Evolutionary conservation across 2,329 filamentous ascomycete species (phyloP).

Genomic region (Scedosporium aurantiacum): DNA sequence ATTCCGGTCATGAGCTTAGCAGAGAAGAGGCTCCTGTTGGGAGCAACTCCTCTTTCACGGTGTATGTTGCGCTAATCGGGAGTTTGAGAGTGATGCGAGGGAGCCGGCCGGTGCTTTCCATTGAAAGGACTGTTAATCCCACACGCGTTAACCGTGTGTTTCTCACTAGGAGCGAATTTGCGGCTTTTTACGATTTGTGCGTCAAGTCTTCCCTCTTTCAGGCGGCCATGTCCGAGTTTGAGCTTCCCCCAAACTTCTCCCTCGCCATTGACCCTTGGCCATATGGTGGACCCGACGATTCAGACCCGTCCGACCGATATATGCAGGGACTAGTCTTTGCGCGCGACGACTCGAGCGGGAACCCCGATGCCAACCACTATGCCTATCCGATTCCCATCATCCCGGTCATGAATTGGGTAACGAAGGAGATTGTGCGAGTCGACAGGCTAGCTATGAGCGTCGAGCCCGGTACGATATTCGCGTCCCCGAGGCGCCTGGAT

Average conservation of each 20-base stretch:
- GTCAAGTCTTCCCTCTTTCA: conserved; percentile 32
- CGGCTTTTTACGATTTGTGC: conserved; percentile 27
- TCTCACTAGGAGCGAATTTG: conserved; percentile 25
- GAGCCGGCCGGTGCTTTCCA: not conserved
- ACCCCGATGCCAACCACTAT: conserved; percentile 51
- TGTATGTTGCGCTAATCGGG: conserved; percentile 12
- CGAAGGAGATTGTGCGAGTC: conserved; percentile 42
- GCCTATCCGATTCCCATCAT: conserved; percentile 49
- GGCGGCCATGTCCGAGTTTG: conserved; percentile 34
- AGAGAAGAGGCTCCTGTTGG: conserved; percentile 13
- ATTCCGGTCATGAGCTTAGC: conserved; percentile 18
- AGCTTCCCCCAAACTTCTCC: conserved; percentile 28
- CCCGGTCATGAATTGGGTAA: conserved; percentile 46
- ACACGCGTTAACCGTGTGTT: not conserved
- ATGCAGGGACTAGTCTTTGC: conserved; percentile 42
- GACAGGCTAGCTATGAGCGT: conserved; percentile 41
- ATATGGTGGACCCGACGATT: conserved; percentile 39
- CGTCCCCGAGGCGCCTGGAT: not conserved
- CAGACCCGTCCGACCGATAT: conserved; percentile 27
- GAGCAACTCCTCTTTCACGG: conserved; percentile 26
- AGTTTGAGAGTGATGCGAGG: not conserved
- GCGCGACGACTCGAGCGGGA: conserved; percentile 28
- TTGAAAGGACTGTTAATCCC: not conserved
- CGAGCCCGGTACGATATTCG: conserved; percentile 27
- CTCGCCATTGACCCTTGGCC: conserved; percentile 52